These are phyloP conservation scores for Venturia aucupariae DNA, from an alignment of 2,329 filamentous ascomycete species.

Conservation along the genomic window DNA sequence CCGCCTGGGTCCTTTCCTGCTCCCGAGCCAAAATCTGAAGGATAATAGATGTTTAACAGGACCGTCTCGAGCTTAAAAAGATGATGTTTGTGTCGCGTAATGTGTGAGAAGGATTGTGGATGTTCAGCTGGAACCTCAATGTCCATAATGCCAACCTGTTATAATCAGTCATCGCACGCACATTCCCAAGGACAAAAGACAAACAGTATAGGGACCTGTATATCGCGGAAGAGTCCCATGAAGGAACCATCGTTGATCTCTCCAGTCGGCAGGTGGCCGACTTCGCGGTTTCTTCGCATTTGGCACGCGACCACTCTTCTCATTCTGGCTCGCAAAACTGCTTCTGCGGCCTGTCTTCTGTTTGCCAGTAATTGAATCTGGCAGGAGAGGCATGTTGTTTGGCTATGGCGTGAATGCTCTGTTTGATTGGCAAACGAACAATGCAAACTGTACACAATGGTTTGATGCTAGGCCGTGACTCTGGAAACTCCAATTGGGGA, in stretches of 20 bases:
- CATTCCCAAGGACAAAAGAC: neutral
- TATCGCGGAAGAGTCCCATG: conserved; percentile 40
- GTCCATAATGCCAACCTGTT: conserved; percentile 41
- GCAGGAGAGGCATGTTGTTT: conserved; percentile 6
- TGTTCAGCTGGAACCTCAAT: conserved; percentile 43
- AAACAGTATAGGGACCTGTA: conserved; percentile 41
- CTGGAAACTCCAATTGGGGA: neutral
- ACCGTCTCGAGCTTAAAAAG: conserved; percentile 49
- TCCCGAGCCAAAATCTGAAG: conserved; percentile 39
- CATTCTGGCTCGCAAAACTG: neutral
- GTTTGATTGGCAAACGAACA: neutral
- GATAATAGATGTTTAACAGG: conserved; percentile 58
- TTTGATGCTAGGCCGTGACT: neutral
- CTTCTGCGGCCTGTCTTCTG: conserved; percentile 1
- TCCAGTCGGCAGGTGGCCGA: conserved; percentile 37
- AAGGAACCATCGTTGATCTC: conserved; percentile 38
- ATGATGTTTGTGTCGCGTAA: conserved; percentile 38
- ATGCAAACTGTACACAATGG: neutral
- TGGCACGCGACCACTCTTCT: conserved; percentile 22
- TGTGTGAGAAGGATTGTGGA: conserved; percentile 41
- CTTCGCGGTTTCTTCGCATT: conserved; percentile 39
- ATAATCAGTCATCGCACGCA: neutral
- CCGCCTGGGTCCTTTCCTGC: conserved; percentile 31
- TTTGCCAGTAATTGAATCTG: conserved; percentile 9
- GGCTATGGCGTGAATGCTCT: neutral